Evolutionary conservation across 23 red algal species (phyloP), one percentile per base, ranked within the genome.

Genomic region (Cyanidioschyzon merolae): DNA sequence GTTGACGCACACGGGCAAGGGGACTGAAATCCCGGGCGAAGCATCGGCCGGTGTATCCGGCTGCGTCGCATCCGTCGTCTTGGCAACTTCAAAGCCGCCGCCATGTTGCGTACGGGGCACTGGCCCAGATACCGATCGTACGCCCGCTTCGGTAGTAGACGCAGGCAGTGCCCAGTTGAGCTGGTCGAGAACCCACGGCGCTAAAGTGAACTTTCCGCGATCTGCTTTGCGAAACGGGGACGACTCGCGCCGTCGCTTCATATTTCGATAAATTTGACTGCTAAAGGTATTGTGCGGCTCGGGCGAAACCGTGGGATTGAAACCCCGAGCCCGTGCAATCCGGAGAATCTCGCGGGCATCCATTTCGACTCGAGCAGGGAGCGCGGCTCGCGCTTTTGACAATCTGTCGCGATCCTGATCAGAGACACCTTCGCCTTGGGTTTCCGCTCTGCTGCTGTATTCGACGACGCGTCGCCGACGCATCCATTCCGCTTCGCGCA

Each of bases 261-360:
- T 81, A 40, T 81, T 81, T 7, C 78, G 78, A 57, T 81, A 81
- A 39, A 81, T 81, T 57, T 81, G 78, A 32, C 78, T 81, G 54
- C 58, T 71, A 27, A 81, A 81, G 35, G 78, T 81, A n/a, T 81
- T 81, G n/a, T 81, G 59, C 39, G 78, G 78, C 78, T 71, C 68
- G 36, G 68, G 59, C 38, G 78, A 81, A 1, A 50, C 37, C n/a
- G 32, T 35, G 12, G 63, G 63, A 27, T 71, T 32, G 63, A 71
- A 71, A 71, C 63, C 63, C n/a, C 63, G 63, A 35, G 63, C 32
- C 12, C 63, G 63, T 7, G 63, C 63, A 32, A 71, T 7, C n/a
- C 63, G 63, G 12, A 71, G 63, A 32, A 71, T 71, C 32, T 71
- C 63, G 16, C 63, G 63, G 7, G 63, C 63, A 27, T 71, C 63